Evolutionary conservation across 192 early-diverging fungal species (phyloP).

Genomic region (Coemansia sp.): DNA sequence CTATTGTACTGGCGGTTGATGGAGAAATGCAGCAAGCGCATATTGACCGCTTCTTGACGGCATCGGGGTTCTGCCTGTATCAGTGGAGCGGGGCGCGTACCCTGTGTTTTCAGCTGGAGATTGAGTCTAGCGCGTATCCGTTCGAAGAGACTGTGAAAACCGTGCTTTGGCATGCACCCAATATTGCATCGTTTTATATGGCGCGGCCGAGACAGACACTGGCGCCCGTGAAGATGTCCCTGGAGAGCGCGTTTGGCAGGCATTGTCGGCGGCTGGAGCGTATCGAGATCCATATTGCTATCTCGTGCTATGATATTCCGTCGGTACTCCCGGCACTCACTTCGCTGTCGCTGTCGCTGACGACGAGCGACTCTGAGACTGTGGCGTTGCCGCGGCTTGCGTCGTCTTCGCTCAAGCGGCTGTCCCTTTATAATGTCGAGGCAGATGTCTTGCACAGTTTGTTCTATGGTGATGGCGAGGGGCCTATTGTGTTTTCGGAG

Average conservation of each 20-base stretch:
- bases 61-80: slow-evolving; percentile 12
- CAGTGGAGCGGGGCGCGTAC: slow-evolving; percentile 25
- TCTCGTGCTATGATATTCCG: slow-evolving; percentile 24
- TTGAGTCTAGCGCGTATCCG: slow-evolving; percentile 1
- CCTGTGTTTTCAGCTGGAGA: slow-evolving; percentile 29
- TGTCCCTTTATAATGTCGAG: slow-evolving; percentile 27
- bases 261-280: slow-evolving; percentile 15
- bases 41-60: slow-evolving; percentile 12
- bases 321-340: slow-evolving; percentile 19
- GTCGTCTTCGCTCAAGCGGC: slow-evolving; percentile 19
- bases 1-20: slow-evolving; percentile 26
- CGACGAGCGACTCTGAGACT: slow-evolving; percentile 9
- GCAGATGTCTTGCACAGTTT: slow-evolving; percentile 15
- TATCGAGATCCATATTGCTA: slow-evolving; percentile 30
- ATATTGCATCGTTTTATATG: slow-evolving; percentile 22
- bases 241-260: slow-evolving; percentile 19
- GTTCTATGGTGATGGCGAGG: slow-evolving; percentile 12
- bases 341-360: slow-evolving; percentile 23
- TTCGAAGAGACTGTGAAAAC: slow-evolving; percentile 17
- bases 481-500: slow-evolving; percentile 25
- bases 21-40: slow-evolving; percentile 17
- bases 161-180: slow-evolving; percentile 26
- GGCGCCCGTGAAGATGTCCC: slow-evolving; percentile 9
- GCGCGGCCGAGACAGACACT: slow-evolving; percentile 5
- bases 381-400: slow-evolving; percentile 22